Percentiles rank a stretch among this genome's conserved stretches.
Evolutionary conservation across 345 rosid species (phyloP).

Genomic region (Eucalyptus regnans): DNA sequence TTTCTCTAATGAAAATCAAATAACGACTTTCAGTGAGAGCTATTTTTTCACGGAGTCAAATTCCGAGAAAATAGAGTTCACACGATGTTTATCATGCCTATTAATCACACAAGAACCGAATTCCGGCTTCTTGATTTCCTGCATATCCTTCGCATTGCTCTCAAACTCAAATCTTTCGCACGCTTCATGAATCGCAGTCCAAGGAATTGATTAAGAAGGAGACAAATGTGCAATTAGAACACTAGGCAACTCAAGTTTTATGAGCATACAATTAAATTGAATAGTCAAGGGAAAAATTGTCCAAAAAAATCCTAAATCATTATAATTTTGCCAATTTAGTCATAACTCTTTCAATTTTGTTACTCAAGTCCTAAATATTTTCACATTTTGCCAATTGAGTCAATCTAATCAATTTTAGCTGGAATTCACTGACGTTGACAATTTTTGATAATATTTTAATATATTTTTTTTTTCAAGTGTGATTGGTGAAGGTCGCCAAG

Average conservation of each 20-base stretch:
- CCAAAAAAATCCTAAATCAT: too few species aligned
- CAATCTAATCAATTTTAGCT: not conserved
- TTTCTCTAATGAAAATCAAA: not conserved
- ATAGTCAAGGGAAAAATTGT: not conserved
- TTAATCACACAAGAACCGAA: not conserved
- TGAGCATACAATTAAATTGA: not conserved
- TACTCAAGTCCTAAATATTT: too few species aligned
- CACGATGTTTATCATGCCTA: not conserved
- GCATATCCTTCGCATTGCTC: constrained; percentile 1
- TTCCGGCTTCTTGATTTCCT: not conserved
- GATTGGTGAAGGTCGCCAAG: not conserved
- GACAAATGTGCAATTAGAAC: not conserved
- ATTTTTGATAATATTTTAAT: too few species aligned
- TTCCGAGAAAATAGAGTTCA: not conserved
- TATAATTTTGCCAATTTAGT: too few species aligned
- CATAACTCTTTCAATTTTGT: too few species aligned
- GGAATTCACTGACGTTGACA: accelerated
- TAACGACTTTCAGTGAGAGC: not conserved
- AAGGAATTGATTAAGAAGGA: not conserved
- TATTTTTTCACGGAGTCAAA: not conserved
- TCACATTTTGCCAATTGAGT: accelerated
- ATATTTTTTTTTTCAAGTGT: not conserved
- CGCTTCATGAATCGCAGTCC: not conserved
- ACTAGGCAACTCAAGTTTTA: not conserved
- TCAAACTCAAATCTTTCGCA: not conserved